Conservation (phyloP, 768 basidiomycete genomes). For the Pleurotus giganteus region DNA sequence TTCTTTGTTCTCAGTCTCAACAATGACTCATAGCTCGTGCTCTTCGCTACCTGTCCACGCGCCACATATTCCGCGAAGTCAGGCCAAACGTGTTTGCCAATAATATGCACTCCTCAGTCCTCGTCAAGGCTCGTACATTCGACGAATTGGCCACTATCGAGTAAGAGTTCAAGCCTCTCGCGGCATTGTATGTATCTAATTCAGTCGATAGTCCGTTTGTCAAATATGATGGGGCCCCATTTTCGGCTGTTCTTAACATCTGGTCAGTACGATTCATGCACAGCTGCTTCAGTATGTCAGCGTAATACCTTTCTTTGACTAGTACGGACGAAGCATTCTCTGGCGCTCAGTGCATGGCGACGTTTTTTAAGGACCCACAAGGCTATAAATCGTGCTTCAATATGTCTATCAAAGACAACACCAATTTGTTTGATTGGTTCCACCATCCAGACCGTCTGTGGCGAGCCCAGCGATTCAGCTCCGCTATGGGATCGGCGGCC, state of each 20-base stretch:
- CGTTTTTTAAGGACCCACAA: constrained; percentile 14
- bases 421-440: constrained; percentile 24
- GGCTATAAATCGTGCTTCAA: constrained; percentile 3
- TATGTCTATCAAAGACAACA: constrained; percentile 12
- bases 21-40: constrained; percentile 27
- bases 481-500: constrained; percentile 26
- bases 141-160: constrained; percentile 22
- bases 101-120: constrained; percentile 31
- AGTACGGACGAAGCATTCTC: constrained; percentile 72
- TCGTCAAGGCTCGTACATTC: constrained; percentile 32
- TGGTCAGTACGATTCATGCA: constrained; percentile 48
- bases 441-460: constrained; percentile 19
- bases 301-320: background rate
- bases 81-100: constrained; percentile 35
- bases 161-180: constrained; percentile 16
- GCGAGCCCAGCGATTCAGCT: constrained; percentile 23
- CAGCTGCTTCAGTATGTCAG: background rate
- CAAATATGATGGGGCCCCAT: constrained; percentile 67
- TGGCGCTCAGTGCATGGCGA: constrained; percentile 16
- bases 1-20: background rate
- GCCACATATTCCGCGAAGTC: constrained; percentile 38
- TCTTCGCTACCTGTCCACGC: constrained; percentile 34
- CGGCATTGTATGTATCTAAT: background rate
- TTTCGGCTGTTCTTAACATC: constrained; percentile 67
- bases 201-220: constrained; percentile 42